Percentiles rank a stretch among this genome's conserved stretches.
Conservation (phyloP, 2,329 filamentous ascomycete species). For the Colletotrichum sp. region DNA sequence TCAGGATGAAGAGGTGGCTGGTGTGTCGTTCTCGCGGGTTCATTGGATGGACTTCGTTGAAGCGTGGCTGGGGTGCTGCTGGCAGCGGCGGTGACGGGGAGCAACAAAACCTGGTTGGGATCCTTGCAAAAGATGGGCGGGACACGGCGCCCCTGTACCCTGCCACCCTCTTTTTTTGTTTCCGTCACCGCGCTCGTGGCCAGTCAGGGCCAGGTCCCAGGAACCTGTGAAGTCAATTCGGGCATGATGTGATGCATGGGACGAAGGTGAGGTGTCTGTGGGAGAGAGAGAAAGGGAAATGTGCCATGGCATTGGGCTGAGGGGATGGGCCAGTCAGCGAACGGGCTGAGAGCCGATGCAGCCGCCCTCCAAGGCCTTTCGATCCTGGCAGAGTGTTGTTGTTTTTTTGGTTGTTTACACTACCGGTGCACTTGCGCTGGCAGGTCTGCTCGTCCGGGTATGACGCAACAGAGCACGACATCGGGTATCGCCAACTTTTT, state of each 20-base stretch:
- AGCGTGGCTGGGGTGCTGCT: neutral
- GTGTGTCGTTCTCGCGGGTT: neutral
- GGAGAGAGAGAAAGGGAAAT: neutral
- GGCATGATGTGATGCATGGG: neutral
- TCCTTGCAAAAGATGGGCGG: neutral
- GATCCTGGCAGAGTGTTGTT: neutral
- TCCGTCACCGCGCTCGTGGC: neutral
- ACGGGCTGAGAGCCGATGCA: constrained; percentile 9
- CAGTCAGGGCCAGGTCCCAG: neutral
- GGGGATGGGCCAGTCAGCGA: constrained; percentile 1
- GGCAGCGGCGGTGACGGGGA: neutral
- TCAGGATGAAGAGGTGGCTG: neutral
- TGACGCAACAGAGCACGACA: constrained; percentile 20
- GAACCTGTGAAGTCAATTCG: neutral
- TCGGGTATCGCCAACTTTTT: constrained; percentile 17
- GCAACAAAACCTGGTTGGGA: neutral
- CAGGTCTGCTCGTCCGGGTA: constrained; percentile 1
- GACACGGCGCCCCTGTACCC: neutral
- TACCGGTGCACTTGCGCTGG: neutral
- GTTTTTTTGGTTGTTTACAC: neutral
- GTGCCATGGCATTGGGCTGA: constrained; percentile 2
- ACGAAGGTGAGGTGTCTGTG: neutral
- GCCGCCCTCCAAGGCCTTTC: neutral
- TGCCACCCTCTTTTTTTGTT: constrained; percentile 4
- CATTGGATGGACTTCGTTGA: neutral